These are phyloP conservation scores for Acidomyces sp. DNA, from an alignment of 495 filamentous ascomycete species.

Conservation along the genomic window DNA sequence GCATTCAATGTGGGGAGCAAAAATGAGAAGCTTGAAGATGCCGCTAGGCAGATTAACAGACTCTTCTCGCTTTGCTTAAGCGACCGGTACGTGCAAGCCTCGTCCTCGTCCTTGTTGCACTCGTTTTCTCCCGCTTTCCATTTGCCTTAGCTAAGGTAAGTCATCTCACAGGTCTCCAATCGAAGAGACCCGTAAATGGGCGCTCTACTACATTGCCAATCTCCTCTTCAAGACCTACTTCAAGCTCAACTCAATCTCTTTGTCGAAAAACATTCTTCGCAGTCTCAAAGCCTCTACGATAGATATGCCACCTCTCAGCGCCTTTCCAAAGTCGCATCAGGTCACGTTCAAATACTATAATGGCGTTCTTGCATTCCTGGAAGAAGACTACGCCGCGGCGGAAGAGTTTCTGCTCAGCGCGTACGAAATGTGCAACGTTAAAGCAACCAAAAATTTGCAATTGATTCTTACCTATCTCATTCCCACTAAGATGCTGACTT, in stretches of 20 bases:
- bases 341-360: slow-evolving; percentile 96
- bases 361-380: slow-evolving; percentile 77
- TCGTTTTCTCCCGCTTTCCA: too few species aligned
- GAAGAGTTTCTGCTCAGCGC: slow-evolving; percentile 69
- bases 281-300: slow-evolving; percentile 57
- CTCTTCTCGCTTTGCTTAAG: slow-evolving; percentile 79
- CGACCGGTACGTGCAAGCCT: slow-evolving; percentile 57
- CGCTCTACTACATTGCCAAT: slow-evolving; percentile 81
- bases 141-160: slow-evolving; percentile 22
- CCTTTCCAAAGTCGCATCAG: slow-evolving; percentile 74
- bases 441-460: slow-evolving; percentile 65
- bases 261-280: slow-evolving; percentile 81
- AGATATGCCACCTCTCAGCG: slow-evolving; percentile 62
- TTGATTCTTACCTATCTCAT: slow-evolving; percentile 93
- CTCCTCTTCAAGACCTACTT: slow-evolving; percentile 97
- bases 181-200: slow-evolving; percentile 92
- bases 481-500: slow-evolving; percentile 77
- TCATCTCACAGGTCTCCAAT: slow-evolving; percentile 52
- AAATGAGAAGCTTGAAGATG: slow-evolving; percentile 75
- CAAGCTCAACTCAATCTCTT: slow-evolving; percentile 73
- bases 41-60: slow-evolving; percentile 71
- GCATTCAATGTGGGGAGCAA: slow-evolving; percentile 55
- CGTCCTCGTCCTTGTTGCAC: too few species aligned
- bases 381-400: slow-evolving; percentile 82
- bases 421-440: slow-evolving; percentile 57